phyloP scores from a whole-genome alignment of 1,284 basidiomycete genomes.

The Fomes fomentarius region DNA sequence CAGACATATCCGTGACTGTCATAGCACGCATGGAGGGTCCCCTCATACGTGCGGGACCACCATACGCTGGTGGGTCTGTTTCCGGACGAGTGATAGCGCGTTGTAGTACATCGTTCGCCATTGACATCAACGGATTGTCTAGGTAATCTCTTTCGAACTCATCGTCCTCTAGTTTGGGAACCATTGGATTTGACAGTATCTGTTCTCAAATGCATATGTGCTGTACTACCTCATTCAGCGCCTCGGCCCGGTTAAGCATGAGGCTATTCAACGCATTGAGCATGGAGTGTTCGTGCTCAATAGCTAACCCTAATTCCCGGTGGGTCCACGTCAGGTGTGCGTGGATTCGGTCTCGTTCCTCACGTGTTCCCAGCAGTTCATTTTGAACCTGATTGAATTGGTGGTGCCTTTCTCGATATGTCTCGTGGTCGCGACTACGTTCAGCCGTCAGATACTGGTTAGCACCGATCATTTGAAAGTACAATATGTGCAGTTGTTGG shows the following conservation, averaged over 20 bases:
- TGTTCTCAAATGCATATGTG: background rate
- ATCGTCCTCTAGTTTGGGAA: background rate
- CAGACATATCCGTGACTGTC: background rate
- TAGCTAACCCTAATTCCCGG: background rate
- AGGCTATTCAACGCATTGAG: background rate
- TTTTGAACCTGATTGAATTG: background rate
- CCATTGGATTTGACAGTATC: background rate
- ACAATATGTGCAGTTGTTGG: background rate
- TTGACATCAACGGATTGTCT: slow-evolving; percentile 19
- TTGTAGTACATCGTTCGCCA: slow-evolving; percentile 33
- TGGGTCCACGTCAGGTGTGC: background rate
- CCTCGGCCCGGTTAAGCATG: background rate
- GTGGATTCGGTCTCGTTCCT: background rate
- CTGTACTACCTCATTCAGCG: background rate
- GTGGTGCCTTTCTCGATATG: background rate
- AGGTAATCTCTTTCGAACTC: background rate
- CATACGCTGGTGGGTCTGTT: background rate
- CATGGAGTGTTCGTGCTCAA: background rate
- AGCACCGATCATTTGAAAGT: background rate
- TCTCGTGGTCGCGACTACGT: background rate
- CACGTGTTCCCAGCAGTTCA: background rate
- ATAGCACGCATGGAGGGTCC: background rate
- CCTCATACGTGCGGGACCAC: too few species aligned
- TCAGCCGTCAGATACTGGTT: background rate
- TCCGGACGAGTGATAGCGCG: background rate